Evolutionary conservation across 495 filamentous ascomycete species (phyloP), one percentile per base, ranked within the genome.

Genomic region (Lophiostoma macrostomum): DNA sequence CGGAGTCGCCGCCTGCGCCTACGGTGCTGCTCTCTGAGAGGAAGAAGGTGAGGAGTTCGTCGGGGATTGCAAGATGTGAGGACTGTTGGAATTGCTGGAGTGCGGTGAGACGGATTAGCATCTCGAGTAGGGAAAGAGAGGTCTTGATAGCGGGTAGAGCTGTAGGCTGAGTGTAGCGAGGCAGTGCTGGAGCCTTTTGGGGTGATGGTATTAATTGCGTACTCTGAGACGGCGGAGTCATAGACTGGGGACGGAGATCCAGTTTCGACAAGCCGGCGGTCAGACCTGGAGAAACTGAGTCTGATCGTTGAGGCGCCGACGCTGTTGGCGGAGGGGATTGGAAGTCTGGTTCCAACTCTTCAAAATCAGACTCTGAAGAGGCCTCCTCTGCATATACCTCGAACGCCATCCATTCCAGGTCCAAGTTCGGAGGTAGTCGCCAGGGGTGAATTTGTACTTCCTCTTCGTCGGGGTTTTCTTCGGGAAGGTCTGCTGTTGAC

Each of bases 21-120:
- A 85, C 87, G 4, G 81, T 80, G 20, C 79, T 76, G 36, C 82
- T 86, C 64, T 95, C 90, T 56, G 87, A 82, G 29, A 99, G 78
- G 75, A 97, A 99, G 74, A 97, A 96, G 50, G 84, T 90, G 13
- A 97, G 76, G 6, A 96, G 79, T 66, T 99, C 89, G 64, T 99
- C 94, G n/a, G 85, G 88, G 61, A 96, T 94, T 28, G 89, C 79
- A 25, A 97, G 80, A 60, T 99, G 94, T 0, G 90, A 88, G 34
- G 83, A 78, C 78, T 99, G 94, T 64, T 95, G 88, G 70, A 93
- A 95, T 74, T 97, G 91, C 67, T 97, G 93, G n/a, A 97, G 78
- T 36, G 89, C 86, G 6, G 86, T 87, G 19, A 99, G 81, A 48
- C 94, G 91, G 49, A 99, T 81, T 32, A 97, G 76, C 70, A 90